Evolutionary conservation across 139 green algal genomes (phyloP), one percentile per base, ranked within the genome.

Genomic region (Chlamydomonas schloesseri): DNA sequence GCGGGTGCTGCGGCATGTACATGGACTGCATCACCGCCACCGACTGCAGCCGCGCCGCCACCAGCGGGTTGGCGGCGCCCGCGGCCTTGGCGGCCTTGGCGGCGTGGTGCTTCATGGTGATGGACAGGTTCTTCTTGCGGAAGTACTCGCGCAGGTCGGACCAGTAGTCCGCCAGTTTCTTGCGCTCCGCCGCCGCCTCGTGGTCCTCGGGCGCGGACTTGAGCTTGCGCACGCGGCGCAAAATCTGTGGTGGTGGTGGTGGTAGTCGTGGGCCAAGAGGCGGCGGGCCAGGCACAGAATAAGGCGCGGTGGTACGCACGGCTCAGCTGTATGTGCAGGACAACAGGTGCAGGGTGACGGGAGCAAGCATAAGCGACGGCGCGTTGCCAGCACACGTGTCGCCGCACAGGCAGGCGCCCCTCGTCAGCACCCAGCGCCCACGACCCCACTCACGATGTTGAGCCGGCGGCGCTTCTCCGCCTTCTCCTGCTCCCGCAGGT

Each of bases 51-150:
- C 72, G 72, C 13, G 47, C 47, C 3, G 47, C 47, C 29, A 46
- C 47, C 11, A 79, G 24, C 26, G 47, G 72, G 72, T 79, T 79
- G 46, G 72, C 46, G 29, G 47, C 46, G 72, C 47, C 72, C 1
- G 29, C 72, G 28, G 46, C 46, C 72, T 65, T 79, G 28, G 72
- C 72, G 72, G 72, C 72, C 47, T 33, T 53, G 28, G 72, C 29
- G 28, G 72, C 47, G 28, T 34, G 72, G 72, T 79, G 47, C 72
- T 79, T 79, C 28, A 28, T n/a, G 47, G 72, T 79, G 72, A 79
- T 79, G 47, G 72, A 79, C 28, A 6, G 28, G 72, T 79, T 79
- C 72, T 65, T 79, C 26, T 37, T 28, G 13, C 72, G 72, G 47
- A 79, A 79, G 47, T 47, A 64, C 28, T 79, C 47, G 14, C 29